Percentiles rank a stretch among this genome's conserved stretches.
Evolutionary conservation across 2,329 filamentous ascomycete species (phyloP).

Genomic region (Fusarium illudens): DNA sequence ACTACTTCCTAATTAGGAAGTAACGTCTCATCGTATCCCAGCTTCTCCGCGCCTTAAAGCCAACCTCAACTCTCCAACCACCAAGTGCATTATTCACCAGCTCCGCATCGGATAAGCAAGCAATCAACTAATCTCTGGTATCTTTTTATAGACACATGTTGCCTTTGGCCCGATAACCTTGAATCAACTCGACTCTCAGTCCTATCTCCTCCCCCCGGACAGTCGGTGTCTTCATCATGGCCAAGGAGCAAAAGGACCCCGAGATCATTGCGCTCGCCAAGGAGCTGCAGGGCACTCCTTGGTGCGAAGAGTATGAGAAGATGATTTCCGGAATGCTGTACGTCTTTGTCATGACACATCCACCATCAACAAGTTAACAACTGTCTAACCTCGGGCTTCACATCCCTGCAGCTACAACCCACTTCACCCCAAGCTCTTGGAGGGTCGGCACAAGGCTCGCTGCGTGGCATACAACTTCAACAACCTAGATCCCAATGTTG

Average conservation of each 20-base stretch:
- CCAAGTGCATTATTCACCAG: background rate
- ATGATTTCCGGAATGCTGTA: conserved; percentile 44
- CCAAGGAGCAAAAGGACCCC: conserved; percentile 27
- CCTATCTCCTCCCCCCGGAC: background rate
- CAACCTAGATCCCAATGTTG: conserved; percentile 35
- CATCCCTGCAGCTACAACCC: conserved; percentile 33
- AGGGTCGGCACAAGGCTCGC: conserved; percentile 36
- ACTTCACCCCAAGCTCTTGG: conserved; percentile 19
- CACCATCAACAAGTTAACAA: accelerated
- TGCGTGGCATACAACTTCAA: conserved; percentile 35
- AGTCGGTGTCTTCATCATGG: conserved; percentile 18
- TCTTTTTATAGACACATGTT: background rate
- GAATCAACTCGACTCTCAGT: background rate
- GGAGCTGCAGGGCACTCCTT: conserved; percentile 23
- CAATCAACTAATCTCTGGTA: background rate
- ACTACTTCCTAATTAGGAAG: background rate
- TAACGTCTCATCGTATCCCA: background rate
- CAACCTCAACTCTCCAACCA: background rate
- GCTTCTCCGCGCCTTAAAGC: background rate
- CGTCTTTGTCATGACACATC: background rate
- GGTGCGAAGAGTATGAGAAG: conserved; percentile 40
- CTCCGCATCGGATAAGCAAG: background rate
- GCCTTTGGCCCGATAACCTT: background rate
- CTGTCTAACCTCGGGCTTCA: background rate
- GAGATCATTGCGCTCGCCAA: conserved; percentile 38